Conservation (phyloP, 805 yeast genomes). For the Teunomyces kruisii region DNA sequence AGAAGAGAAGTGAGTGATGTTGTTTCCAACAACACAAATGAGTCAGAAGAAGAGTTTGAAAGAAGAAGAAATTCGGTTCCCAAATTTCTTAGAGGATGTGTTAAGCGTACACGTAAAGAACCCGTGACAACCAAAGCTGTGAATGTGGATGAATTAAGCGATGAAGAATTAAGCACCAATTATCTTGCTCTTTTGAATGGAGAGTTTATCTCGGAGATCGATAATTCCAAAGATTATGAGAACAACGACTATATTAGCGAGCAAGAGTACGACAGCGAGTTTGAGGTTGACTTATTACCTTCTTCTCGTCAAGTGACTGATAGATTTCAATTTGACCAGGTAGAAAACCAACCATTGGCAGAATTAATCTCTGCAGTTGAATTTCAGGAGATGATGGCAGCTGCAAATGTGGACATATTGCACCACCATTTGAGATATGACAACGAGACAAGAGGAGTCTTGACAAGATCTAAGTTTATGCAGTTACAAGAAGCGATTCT, state of each 20-base stretch:
- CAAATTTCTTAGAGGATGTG: slow-evolving; percentile 25
- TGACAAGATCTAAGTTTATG: slow-evolving; percentile 36
- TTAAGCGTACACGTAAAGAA: slow-evolving; percentile 21
- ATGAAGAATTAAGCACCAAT: slow-evolving; percentile 18
- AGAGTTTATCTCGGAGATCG: slow-evolving; percentile 37
- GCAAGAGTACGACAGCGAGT: slow-evolving; percentile 9
- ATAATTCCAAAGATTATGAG: slow-evolving; percentile 31
- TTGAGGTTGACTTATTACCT: background rate
- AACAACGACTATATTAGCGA: slow-evolving; percentile 3
- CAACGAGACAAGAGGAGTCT: slow-evolving; percentile 13
- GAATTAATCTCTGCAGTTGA: slow-evolving; percentile 28
- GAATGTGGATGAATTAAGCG: slow-evolving; percentile 15
- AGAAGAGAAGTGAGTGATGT: background rate
- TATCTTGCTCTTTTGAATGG: slow-evolving; percentile 25
- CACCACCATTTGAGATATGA: slow-evolving; percentile 27
- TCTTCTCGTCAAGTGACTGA: background rate
- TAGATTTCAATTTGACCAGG: background rate
- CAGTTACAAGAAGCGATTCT: background rate
- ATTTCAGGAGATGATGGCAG: slow-evolving; percentile 22
- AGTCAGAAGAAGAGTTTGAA: slow-evolving; percentile 7
- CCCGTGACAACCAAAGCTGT: background rate
- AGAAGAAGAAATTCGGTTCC: slow-evolving; percentile 19
- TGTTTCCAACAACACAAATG: background rate
- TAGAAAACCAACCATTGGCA: slow-evolving; percentile 3
- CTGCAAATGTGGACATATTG: slow-evolving; percentile 20